Evolutionary conservation across 495 filamentous ascomycete genomes (phyloP), one percentile per base, ranked within the genome.

Genomic region (Xylaria venustula): DNA sequence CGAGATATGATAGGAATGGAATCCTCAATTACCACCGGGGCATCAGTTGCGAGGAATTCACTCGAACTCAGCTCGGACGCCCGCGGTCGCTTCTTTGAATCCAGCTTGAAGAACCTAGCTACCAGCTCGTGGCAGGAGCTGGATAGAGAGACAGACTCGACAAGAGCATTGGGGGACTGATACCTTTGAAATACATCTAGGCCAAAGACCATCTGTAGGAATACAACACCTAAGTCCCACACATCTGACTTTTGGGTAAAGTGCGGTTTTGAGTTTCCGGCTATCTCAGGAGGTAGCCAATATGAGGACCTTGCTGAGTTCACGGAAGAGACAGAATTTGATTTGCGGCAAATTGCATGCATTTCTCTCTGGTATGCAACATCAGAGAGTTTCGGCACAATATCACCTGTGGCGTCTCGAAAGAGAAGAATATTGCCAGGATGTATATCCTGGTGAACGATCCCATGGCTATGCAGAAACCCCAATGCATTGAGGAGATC

Each of bases 181-280:
- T 96, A 92, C 59, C 87, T 87, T 52, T 88, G 79, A 23, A 89
- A 74, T 9, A 92, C 83, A 64, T 90, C 83, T 54, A 90, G 75
- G 25, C 94, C 94, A 67, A 97, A 94, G n/a, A 91, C 79, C 92
- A 98, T 96, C 71, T 98, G 93, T 26, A 96, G 73, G 64, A 96
- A 86, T 19, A 96, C 81, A 40, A 97, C 83, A 4, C 94, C 94
- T 63, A 98, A 83, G 64, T 96, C 88, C 94, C 94, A 98, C 14
- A 98, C 84, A 72, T 98, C 95, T 0, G 91, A 90, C 71, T 95
- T 96, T 65, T 88, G 86, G 9, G 86, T 89, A 25, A 81, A 81
- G 44, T 83, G 77, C 0, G 82, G 75, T 20, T 83, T 81, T 47
- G 79, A 77, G 23, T 79, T 79, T 44, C 85, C 82, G 1, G 88